Base-by-base conservation (phyloP, 192 early-diverging fungal genomes). In the Bifiguratus adelaidae region DNA sequence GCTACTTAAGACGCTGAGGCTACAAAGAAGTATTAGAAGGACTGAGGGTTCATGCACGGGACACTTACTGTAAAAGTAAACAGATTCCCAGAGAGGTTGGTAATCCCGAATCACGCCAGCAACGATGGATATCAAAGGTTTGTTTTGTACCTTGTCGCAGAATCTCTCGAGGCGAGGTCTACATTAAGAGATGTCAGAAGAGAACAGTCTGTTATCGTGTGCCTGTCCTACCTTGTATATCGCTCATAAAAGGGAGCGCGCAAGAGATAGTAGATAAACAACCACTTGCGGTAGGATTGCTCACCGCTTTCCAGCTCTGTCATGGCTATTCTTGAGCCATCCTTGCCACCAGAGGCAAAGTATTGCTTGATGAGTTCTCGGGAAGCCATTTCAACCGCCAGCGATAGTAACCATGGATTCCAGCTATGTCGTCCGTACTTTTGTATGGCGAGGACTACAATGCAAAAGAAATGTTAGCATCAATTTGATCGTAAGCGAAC, bases 21-120 rank as follows among this genome's bases (percentile, higher is more conserved):
- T n/a, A n/a, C n/a, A n/a, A n/a, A n/a, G n/a, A n/a, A n/a, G n/a
- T n/a, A n/a, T n/a, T n/a, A n/a, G n/a, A n/a, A n/a, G n/a, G n/a
- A n/a, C n/a, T n/a, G n/a, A n/a, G n/a, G n/a, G n/a, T n/a, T n/a
- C n/a, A n/a, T n/a, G n/a, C n/a, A n/a, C n/a, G n/a, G n/a, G n/a
- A n/a, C n/a, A n/a, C n/a, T n/a, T n/a, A n/a, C 81, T 94, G 61
- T 94, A 94, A 55, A 90, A 94, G 61, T 94, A 85, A 50, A 88
- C 78, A 35, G 77, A 76, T 65, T 94, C 81, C 87, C 87, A 91
- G 18, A 94, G 67, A 4, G 89, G 87, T 56, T 87, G 80, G 61
- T 94, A 94, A 62, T 94, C 91, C 19, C 75, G 74, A 29, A 92
- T 64, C 32, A 92, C 36, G 41, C 83, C 78, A 34, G 78, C 78